Percentiles rank a stretch among this genome's conserved stretches.
phyloP scores from a whole-genome alignment of 192 early-diverging fungal species.

The Dispira simplex region DNA sequence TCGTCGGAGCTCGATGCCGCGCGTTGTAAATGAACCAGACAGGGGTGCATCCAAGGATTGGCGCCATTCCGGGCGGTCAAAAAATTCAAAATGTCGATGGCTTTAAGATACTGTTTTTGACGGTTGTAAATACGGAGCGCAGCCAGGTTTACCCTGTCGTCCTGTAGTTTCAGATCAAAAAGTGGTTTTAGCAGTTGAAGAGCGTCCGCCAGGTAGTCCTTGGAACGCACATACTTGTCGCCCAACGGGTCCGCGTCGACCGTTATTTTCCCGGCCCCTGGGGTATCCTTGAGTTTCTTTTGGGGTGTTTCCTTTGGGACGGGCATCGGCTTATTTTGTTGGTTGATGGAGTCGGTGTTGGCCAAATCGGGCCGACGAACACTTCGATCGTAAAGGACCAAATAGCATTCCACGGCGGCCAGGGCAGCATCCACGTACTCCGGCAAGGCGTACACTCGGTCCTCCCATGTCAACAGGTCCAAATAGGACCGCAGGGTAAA shows the following conservation, averaged over 20 bases:
- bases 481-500: constrained; percentile 74
- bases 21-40: too few relatives aligned
- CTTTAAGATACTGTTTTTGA: too few relatives aligned
- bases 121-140: not conserved
- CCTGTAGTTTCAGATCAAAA: constrained; percentile 27
- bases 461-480: constrained; percentile 64
- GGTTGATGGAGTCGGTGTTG: constrained; percentile 42
- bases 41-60: too few relatives aligned
- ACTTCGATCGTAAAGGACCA: constrained; percentile 25
- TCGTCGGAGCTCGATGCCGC: too few relatives aligned
- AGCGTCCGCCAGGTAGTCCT: constrained; percentile 55
- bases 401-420: constrained; percentile 48
- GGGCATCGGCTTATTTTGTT: constrained; percentile 31
- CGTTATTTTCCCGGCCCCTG: constrained; percentile 31
- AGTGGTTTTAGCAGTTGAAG: constrained; percentile 64
- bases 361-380: constrained; percentile 19
- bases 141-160: not conserved
- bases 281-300: constrained; percentile 43
- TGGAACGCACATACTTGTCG: constrained; percentile 29
- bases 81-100: too few relatives aligned
- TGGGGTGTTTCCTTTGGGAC: constrained; percentile 46
- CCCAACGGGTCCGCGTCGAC: constrained; percentile 24
- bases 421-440: constrained; percentile 61
- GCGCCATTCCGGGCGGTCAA: too few relatives aligned
- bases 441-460: constrained; percentile 49